A percentile compares a stretch with the other conserved stretches of the same genome.
Conservation (phyloP, 176 grass and related monocot species). For the Phragmites australis region DNA sequence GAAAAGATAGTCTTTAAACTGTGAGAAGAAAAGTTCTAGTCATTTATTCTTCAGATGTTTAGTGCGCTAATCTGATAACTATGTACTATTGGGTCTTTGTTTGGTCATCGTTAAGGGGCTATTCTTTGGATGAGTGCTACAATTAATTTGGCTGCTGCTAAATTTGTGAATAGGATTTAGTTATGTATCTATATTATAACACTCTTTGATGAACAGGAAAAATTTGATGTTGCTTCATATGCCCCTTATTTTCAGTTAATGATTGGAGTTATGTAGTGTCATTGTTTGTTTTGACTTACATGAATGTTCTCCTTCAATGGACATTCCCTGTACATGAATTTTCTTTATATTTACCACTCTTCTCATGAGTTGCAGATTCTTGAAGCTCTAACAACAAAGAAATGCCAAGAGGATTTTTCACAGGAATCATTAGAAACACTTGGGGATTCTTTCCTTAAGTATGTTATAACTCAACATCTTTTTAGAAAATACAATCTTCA, state of each 20-base stretch:
- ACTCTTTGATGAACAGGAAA: not conserved
- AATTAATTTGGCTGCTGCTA: not conserved
- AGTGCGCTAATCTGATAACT: not conserved
- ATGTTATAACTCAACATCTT: slow-evolving; percentile 62
- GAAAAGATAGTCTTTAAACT: not conserved
- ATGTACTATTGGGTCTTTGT: no score
- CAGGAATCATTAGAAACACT: slow-evolving; percentile 90
- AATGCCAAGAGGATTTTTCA: slow-evolving; percentile 68
- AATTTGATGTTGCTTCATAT: not conserved
- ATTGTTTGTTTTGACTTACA: not conserved
- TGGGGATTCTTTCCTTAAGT: slow-evolving; percentile 88
- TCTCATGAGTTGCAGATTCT: slow-evolving; percentile 51
- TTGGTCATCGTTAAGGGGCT: not conserved
- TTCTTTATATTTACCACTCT: slow-evolving; percentile 7
- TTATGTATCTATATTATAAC: not conserved
- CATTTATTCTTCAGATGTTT: slow-evolving; percentile 1
- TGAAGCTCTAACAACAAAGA: slow-evolving; percentile 76
- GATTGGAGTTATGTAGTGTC: not conserved
- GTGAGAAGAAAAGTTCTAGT: slow-evolving; percentile 5
- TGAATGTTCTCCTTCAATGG: not conserved
- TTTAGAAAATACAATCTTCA: slow-evolving; percentile 60
- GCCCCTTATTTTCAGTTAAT: not conserved
- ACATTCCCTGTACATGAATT: slow-evolving; percentile 7
- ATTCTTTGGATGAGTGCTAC: not conserved
- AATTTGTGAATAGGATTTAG: not conserved